Conservation (phyloP, 805 yeast species). For the Hanseniaspora lindneri region DNA sequence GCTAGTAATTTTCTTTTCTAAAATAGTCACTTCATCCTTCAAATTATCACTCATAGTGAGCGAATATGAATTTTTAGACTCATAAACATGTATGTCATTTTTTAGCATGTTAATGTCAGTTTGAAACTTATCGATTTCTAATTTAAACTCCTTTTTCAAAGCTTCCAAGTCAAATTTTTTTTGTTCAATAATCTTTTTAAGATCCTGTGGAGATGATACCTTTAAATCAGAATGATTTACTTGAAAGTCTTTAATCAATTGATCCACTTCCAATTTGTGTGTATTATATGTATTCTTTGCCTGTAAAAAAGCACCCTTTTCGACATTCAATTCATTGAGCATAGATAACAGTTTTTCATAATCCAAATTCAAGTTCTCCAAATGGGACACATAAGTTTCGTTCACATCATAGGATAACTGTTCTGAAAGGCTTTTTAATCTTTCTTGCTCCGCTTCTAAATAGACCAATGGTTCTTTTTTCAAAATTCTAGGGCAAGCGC, state of each 20-base stretch:
- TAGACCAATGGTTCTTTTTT: constrained; percentile 17
- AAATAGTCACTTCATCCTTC: constrained; percentile 29
- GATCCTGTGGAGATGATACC: constrained; percentile 14
- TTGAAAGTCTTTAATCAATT: constrained; percentile 1
- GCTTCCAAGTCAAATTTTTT: constrained; percentile 24
- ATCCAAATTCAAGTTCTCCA: constrained; percentile 18
- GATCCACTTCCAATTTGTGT: constrained; percentile 16
- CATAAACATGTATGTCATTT: constrained; percentile 27
- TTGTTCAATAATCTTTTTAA: constrained; percentile 20
- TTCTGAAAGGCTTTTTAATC: too few relatives aligned
- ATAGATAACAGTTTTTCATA: constrained; percentile 15
- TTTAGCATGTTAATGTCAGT: constrained; percentile 33
- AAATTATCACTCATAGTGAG: constrained; percentile 26
- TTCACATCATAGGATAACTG: too few relatives aligned
- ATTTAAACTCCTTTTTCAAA: constrained; percentile 14
- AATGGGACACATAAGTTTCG: too few relatives aligned
- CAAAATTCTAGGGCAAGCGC: background rate
- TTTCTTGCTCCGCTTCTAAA: constrained; percentile 22
- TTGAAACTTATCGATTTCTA: constrained; percentile 35
- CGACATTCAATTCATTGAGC: constrained; percentile 26
- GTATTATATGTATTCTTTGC: constrained; percentile 22
- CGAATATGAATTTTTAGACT: constrained; percentile 36
- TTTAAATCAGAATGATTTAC: background rate
- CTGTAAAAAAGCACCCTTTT: constrained; percentile 36
- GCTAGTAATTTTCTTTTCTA: constrained; percentile 32